Percentiles rank a stretch among this genome's conserved stretches.
Conservation (phyloP, 2,329 filamentous ascomycete species). For the Lecanoromycetidae sp. region DNA sequence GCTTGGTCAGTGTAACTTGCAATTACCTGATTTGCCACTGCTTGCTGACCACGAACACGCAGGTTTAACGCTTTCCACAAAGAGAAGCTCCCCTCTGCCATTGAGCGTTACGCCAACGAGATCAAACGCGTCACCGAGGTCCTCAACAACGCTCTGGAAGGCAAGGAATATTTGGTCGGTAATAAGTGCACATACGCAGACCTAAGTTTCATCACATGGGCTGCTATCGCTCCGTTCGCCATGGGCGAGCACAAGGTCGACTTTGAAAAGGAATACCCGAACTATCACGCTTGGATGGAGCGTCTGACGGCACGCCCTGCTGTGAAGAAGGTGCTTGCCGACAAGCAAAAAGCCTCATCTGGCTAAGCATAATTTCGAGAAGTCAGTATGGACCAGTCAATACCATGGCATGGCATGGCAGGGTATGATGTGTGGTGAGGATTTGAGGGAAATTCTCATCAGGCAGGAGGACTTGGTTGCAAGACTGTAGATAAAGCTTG, state of each 20-base stretch:
- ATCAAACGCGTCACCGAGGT: constrained; percentile 36
- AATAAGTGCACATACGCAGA: constrained; percentile 34
- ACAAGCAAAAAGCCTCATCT: constrained; percentile 1
- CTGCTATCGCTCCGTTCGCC: not conserved
- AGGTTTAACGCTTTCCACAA: constrained; percentile 12
- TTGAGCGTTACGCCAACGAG: constrained; percentile 37
- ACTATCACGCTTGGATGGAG: constrained; percentile 6
- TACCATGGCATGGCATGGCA: not conserved
- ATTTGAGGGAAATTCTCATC: too few species aligned
- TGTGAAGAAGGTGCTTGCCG: constrained; percentile 14
- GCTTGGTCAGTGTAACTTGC: not conserved
- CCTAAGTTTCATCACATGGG: constrained; percentile 25
- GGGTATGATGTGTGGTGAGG: too few species aligned
- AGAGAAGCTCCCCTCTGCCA: constrained; percentile 35
- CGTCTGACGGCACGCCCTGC: constrained; percentile 3
- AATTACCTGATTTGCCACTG: not conserved
- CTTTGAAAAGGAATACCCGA: constrained; percentile 2
- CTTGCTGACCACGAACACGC: not conserved
- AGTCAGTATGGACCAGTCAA: not conserved
- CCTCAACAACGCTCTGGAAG: constrained; percentile 31
- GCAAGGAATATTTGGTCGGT: constrained; percentile 31
- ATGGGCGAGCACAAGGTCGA: constrained; percentile 1
- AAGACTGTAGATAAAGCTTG: too few species aligned
- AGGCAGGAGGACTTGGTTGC: too few species aligned
- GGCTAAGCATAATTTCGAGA: not conserved